phyloP scores from a whole-genome alignment of 2,329 filamentous ascomycete genomes.

The Fusarium liriodendri region DNA sequence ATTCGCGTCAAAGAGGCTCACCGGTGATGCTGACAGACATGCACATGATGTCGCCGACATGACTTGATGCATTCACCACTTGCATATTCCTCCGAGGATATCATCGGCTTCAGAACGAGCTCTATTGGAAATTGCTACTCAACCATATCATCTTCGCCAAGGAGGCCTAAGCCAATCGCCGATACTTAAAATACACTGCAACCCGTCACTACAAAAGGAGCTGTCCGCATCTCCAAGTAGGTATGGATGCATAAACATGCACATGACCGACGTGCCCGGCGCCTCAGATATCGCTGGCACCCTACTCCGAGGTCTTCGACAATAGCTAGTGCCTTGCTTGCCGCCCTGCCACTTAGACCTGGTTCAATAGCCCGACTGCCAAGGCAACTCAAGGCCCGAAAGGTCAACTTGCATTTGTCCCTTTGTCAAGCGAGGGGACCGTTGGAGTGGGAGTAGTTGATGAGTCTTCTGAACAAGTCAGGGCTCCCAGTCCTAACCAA shows the following conservation, averaged over 20 bases:
- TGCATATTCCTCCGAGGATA: constrained; percentile 18
- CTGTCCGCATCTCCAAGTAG: not conserved
- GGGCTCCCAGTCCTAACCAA: not conserved
- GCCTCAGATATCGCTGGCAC: not conserved
- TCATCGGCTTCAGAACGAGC: constrained; percentile 12
- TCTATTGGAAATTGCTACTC: not conserved
- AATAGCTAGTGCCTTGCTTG: not conserved
- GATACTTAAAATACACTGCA: not conserved
- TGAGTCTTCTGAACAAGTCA: not conserved
- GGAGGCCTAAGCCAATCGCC: not conserved
- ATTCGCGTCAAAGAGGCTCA: constrained; percentile 17
- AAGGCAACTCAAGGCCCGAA: not conserved
- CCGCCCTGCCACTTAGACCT: not conserved
- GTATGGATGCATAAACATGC: not conserved
- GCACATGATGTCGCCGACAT: constrained; percentile 23
- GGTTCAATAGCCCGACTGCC: not conserved
- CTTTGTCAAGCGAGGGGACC: not conserved
- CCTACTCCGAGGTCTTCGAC: not conserved
- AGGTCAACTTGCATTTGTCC: not conserved
- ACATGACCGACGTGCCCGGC: not conserved
- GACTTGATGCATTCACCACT: not conserved
- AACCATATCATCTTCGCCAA: not conserved
- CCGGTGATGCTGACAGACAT: constrained; percentile 17
- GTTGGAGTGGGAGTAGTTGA: not conserved
- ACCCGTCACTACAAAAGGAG: not conserved